A percentile compares a stretch with the other conserved stretches of the same genome.
phyloP scores from a whole-genome alignment of 768 basidiomycete species.

The Phallus indusiatus region DNA sequence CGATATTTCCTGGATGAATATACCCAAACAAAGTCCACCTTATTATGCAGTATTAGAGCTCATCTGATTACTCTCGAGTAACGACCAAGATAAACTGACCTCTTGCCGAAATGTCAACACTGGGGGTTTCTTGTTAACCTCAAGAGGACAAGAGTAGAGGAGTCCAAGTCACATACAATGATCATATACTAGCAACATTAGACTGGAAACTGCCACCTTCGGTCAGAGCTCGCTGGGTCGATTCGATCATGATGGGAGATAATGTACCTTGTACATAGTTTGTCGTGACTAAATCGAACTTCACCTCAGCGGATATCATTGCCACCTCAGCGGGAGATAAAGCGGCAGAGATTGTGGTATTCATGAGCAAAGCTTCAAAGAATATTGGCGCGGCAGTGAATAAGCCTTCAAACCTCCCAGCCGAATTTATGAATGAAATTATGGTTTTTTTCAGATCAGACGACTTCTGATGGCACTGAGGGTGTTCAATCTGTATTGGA shows the following conservation, averaged over 20 bases:
- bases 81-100: neutral
- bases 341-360: too few relatives aligned
- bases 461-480: too few relatives aligned
- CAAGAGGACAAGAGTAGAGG: neutral
- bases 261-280: constrained; percentile 5
- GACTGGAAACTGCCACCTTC: neutral
- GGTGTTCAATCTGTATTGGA: too few relatives aligned
- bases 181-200: neutral
- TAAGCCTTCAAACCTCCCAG: too few relatives aligned
- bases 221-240: too few relatives aligned
- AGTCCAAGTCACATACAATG: too few relatives aligned
- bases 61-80: neutral
- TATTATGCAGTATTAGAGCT: neutral
- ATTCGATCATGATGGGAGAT: neutral
- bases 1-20: neutral
- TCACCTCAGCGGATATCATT: too few relatives aligned
- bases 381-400: too few relatives aligned
- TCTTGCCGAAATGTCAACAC: constrained; percentile 3
- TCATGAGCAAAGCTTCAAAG: too few relatives aligned
- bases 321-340: too few relatives aligned
- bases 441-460: too few relatives aligned
- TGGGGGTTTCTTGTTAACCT: neutral
- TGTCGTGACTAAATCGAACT: neutral
- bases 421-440: too few relatives aligned
- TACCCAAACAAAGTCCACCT: constrained; percentile 9